A percentile compares a stretch with the other conserved stretches of the same genome.
Conservation (phyloP, 306 rosid species). For the Myrica gale region DNA sequence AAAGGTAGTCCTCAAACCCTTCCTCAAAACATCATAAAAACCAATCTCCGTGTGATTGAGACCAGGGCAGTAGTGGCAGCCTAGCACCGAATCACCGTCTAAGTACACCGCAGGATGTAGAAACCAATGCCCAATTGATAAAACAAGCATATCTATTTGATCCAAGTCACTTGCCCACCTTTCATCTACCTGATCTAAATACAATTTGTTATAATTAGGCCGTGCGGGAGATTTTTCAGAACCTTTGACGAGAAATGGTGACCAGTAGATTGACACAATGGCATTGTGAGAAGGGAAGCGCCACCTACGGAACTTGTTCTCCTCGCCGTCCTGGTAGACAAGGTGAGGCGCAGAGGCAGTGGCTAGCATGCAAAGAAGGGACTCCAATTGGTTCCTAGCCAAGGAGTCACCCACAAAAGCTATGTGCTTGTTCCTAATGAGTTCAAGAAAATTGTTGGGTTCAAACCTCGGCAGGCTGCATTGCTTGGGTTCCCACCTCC, state of each 20-base stretch:
- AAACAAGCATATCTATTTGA: conserved; percentile 47
- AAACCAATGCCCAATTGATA: conserved; percentile 92
- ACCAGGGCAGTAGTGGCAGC: conserved; percentile 86
- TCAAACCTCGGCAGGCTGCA: conserved; percentile 78
- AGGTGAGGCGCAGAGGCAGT: conserved; percentile 57
- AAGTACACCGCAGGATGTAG: conserved; percentile 81
- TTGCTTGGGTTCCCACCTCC: conserved; percentile 80
- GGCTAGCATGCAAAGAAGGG: conserved; percentile 81
- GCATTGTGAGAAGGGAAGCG: conserved; percentile 56
- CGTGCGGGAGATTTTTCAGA: conserved; percentile 56
- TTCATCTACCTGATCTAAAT: conserved; percentile 68
- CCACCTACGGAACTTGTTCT: conserved; percentile 73
- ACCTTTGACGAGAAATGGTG: conserved; percentile 84
- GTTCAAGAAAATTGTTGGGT: conserved; percentile 56
- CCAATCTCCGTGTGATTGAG: conserved; percentile 79
- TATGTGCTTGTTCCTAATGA: conserved; percentile 57
- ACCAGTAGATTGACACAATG: conserved; percentile 72
- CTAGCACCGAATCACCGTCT: conserved; percentile 57
- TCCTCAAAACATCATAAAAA: conserved; percentile 72
- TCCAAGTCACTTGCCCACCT: conserved; percentile 69
- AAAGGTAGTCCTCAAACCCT: conserved; percentile 62
- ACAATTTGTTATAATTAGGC: conserved; percentile 52
- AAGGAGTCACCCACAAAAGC: conserved; percentile 93
- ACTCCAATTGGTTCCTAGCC: conserved; percentile 95
- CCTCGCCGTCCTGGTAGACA: conserved; percentile 49